Conservation (phyloP, 331 rosid species). For the Malus hybrid region DNA sequence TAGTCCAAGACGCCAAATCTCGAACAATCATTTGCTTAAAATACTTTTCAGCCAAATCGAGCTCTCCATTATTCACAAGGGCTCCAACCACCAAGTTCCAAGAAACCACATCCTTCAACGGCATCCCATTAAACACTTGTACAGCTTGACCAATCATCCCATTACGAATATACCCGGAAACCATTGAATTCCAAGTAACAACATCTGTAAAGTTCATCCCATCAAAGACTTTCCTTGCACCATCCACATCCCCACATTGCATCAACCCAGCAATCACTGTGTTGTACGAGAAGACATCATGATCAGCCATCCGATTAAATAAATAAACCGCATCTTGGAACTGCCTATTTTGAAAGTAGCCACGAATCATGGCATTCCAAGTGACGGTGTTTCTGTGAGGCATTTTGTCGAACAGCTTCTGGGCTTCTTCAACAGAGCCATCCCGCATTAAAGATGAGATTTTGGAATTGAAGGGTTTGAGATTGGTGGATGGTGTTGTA, state of each 20-base stretch:
- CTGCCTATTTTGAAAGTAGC: constrained; percentile 24
- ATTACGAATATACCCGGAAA: constrained; percentile 38
- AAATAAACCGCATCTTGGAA: constrained; percentile 11
- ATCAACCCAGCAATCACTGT: constrained; percentile 46
- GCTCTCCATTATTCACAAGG: constrained; percentile 29
- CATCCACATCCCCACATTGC: constrained; percentile 39
- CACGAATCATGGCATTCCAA: constrained; percentile 45
- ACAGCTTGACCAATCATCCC: constrained; percentile 28
- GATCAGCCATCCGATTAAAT: constrained; percentile 25
- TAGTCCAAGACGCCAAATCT: constrained; percentile 47
- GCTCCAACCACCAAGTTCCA: constrained; percentile 51
- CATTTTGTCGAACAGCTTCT: constrained; percentile 41
- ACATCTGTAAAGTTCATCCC: constrained; percentile 24
- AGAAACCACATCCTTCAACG: constrained; percentile 37
- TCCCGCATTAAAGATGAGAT: constrained; percentile 18
- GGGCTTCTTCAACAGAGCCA: constrained; percentile 33
- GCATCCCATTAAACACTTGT: constrained; percentile 31
- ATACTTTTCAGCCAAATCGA: constrained; percentile 31
- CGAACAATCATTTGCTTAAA: constrained; percentile 20
- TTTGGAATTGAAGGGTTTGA: constrained; percentile 28
- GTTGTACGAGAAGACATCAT: constrained; percentile 37
- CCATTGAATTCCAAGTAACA: constrained; percentile 49
- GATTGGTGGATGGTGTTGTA: background rate
- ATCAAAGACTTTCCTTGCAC: constrained; percentile 23
- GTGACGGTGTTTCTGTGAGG: constrained; percentile 25